phyloP scores from a whole-genome alignment of 345 rosid genomes.

The Pistacia integerrima region DNA sequence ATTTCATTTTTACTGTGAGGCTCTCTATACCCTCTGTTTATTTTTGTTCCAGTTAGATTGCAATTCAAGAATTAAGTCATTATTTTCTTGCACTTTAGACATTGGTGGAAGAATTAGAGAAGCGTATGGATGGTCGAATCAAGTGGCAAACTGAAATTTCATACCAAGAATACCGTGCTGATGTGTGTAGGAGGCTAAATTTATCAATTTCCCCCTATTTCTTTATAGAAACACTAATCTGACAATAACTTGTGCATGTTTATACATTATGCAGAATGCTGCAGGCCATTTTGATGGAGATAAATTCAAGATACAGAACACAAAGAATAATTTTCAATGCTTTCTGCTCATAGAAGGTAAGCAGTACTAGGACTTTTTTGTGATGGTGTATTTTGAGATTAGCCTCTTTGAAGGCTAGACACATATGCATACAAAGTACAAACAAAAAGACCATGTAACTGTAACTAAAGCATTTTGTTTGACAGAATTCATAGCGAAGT shows the following conservation, averaged over 20 bases:
- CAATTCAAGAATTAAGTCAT: background rate
- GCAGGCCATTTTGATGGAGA: background rate
- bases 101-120: slow-evolving; percentile 18
- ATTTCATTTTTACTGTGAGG: slow-evolving; percentile 18
- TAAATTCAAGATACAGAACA: background rate
- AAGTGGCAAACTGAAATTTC: background rate
- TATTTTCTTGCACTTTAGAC: slow-evolving; percentile 1
- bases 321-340: background rate
- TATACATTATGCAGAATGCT: background rate
- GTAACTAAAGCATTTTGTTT: background rate
- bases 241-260: background rate
- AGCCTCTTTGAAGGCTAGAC: background rate
- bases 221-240: background rate
- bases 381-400: background rate
- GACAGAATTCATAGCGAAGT: slow-evolving; percentile 27
- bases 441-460: too few species aligned
- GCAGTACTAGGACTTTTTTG: background rate
- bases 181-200: background rate
- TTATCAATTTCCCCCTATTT: background rate
- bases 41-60: background rate
- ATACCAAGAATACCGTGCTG: background rate
- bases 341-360: background rate
- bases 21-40: background rate
- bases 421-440: background rate
- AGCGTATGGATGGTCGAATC: background rate